A percentile compares a stretch with the other conserved stretches of the same genome.
These are phyloP conservation scores for Pugionium dolabratum DNA, from an alignment of 345 rosid species.

Conservation along the genomic window DNA sequence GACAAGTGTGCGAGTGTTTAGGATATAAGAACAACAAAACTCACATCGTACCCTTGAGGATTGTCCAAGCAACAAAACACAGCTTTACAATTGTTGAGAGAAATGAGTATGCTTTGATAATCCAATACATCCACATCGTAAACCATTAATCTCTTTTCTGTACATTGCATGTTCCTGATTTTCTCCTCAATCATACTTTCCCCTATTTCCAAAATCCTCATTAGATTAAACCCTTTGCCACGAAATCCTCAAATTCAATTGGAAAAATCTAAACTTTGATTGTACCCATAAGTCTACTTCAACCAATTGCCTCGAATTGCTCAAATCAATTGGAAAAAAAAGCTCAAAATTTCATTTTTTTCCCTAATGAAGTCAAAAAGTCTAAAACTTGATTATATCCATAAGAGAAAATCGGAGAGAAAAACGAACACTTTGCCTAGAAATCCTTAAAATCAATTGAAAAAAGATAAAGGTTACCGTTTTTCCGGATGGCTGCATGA, in stretches of 20 bases:
- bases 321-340: slow-evolving; percentile 1
- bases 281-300: not conserved
- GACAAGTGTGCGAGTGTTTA: not conserved
- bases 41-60: slow-evolving; percentile 67
- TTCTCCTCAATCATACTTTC: slow-evolving; percentile 55
- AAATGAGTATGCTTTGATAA: slow-evolving; percentile 64
- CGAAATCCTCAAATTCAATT: not conserved
- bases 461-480: slow-evolving; percentile 36
- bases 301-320: not conserved
- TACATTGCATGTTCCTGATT: slow-evolving; percentile 57
- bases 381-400: not conserved
- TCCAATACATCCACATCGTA: slow-evolving; percentile 64
- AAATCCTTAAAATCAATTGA: not conserved
- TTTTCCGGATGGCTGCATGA: slow-evolving; percentile 66
- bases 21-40: not conserved
- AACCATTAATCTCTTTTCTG: slow-evolving; percentile 51
- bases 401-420: not conserved
- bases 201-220: slow-evolving; percentile 41
- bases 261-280: not conserved
- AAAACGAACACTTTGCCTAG: not conserved
- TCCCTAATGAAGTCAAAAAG: not conserved
- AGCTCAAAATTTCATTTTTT: too few species aligned
- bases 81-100: slow-evolving; percentile 63
- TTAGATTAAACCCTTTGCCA: not conserved
- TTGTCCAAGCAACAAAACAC: slow-evolving; percentile 71